Evolutionary conservation across 164 flowering plant genomes (phyloP), one percentile per base, ranked within the genome.

Genomic region (Liquidambar formosana): DNA sequence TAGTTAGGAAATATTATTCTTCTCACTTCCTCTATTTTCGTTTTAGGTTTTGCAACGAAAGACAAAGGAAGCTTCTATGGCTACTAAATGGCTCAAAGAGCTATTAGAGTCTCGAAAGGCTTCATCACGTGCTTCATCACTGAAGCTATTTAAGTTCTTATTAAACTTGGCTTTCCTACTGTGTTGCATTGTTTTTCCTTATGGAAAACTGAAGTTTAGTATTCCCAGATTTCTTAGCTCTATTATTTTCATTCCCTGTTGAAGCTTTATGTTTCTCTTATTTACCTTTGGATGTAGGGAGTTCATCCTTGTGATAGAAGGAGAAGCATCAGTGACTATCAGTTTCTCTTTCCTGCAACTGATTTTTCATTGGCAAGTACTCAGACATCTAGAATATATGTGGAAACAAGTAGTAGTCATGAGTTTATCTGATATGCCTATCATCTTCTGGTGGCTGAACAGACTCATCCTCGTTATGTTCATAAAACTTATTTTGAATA

Each of bases 21-120:
- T 47, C 64, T 61, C 2, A 44, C n/a, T 19, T 23, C 69, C 21
- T 64, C 6, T 46, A 48, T 63, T 15, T 59, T 26, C 41, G 48
- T 74, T n/a, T 61, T 76, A 96, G 99, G 98, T 96, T 75, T 65
- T 96, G 80, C 99, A 96, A 76, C 73, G 99, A 57, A 96, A 96
- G 77, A 89, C 98, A 13, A 98, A 96, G 77, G 99, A 96, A 81
- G 99, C 99, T 69, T 68, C 98, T 25, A 61, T 84, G 90, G 99
- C 98, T 25, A 85, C 98, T 38, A 96, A 89, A 72, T 80, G 98
- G 70, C 84, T 96, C 11, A 96, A 96, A 71, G 99, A 96, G 71
- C 78, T 96, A 69, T 65, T 96, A 56, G 99, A 96, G 78, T 81
- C 97, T n/a, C n/a, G n/a, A n/a, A n/a, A n/a, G n/a, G n/a, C n/a